Evolutionary conservation across 768 basidiomycete species (phyloP), one percentile per base, ranked within the genome.

Genomic region (Lactarius hatsudake): DNA sequence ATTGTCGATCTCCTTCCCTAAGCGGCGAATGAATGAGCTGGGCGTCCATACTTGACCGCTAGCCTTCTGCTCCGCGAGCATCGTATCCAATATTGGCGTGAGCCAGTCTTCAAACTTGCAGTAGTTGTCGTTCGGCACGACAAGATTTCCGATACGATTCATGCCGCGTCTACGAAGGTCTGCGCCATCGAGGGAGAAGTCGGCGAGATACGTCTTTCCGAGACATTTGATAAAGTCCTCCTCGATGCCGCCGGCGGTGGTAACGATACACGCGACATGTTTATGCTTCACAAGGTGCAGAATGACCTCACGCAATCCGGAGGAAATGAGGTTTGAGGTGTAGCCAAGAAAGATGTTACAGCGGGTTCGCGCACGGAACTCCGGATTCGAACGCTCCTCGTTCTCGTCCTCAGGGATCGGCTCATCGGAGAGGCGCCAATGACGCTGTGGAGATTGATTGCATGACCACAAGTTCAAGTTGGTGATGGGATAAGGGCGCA

Each of bases 21-120:
- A 80, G 63, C 97, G 81, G 32, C 83, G 85, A 72, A 98, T 97
- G 75, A 99, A 94, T 17, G 86, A 83, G 74, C 95, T 96, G n/a
- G 97, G 97, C 2, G 91, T 87, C 97, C 97, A 98, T 62, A 89
- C 83, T 63, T 77, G 75, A 34, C 88, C 87, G 53, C 78, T 82
- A 64, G 81, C 78, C 70, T 87, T 85, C 78, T 99, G 97, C 74
- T 99, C 97, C 13, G 80, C 84, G 36, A 98, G 84, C 93, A 99
- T 93, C 36, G 80, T 74, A 74, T 98, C 90, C 51, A 99, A 84
- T 64, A 98, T 92, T 2, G 97, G 97, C 23, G 87, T 88, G n/a
- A 98, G 85, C 97, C 97, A 99, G 76, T 98, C 96, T 78, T 99
- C 97, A 72, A 98, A 99, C 73, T 92, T 90, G 87, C 97, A 98